Base-by-base conservation (phyloP, 192 early-diverging fungal genomes). In the Entomortierella lignicola region DNA sequence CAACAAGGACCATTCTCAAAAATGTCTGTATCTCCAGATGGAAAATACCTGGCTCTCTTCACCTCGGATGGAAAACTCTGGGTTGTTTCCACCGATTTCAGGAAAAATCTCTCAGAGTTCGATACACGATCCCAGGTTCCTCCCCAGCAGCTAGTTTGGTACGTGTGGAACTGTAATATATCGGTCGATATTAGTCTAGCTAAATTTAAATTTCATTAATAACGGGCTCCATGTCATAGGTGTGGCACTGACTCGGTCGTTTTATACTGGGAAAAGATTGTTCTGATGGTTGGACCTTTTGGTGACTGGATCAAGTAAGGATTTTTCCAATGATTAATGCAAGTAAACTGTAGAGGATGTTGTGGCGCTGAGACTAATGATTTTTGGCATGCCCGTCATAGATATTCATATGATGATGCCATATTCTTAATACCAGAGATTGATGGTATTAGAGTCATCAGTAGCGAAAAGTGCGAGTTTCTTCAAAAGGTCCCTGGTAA, bases 161-260 rank as follows among this genome's bases (percentile, higher is more conserved):
- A 37, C 34, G 34, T 7, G 34, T 37, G 34, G 34, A 37, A 10
- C n/a, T n/a, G n/a, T n/a, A n/a, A n/a, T n/a, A n/a, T n/a, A n/a
- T n/a, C n/a, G n/a, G n/a, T n/a, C n/a, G n/a, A n/a, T n/a, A n/a
- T n/a, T n/a, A n/a, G n/a, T n/a, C n/a, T n/a, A n/a, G n/a, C n/a
- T n/a, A n/a, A n/a, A n/a, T n/a, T n/a, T n/a, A n/a, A n/a, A n/a
- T n/a, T n/a, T n/a, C n/a, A n/a, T n/a, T n/a, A n/a, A n/a, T n/a
- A n/a, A n/a, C n/a, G n/a, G n/a, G n/a, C n/a, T 57, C 58, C 1
- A 8, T 51, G 44, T 17, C 15, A 21, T 53, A 93, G 96, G 96
- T 99, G 98, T 79, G 96, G 97, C n/a, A 93, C 87, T 26, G 98
- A 99, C 68, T 93, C 97, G 0, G 98, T 95, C 12, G 88, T 97